Percentiles rank a stretch among this genome's conserved stretches.
These are phyloP conservation scores for Ceratobasidium sp. DNA, from an alignment of 1,284 basidiomycete species.

Conservation along the genomic window DNA sequence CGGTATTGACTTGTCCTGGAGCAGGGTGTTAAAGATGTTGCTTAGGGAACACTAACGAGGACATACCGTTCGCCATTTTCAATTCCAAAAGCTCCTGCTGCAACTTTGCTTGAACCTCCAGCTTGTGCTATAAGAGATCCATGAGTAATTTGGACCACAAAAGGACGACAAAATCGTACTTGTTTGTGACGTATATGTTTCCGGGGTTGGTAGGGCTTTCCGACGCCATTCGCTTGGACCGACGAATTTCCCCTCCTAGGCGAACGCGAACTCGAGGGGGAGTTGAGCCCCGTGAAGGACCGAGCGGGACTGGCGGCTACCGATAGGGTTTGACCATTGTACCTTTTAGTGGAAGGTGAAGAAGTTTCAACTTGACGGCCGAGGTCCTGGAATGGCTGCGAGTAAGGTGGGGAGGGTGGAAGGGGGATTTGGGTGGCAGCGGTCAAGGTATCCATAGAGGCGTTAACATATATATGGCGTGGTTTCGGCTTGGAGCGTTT, in stretches of 20 bases:
- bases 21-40: not conserved
- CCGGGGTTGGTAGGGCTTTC: constrained; percentile 20
- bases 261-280: constrained; percentile 13
- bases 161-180: not conserved
- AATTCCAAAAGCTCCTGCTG: constrained; percentile 18
- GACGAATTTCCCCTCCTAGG: constrained; percentile 4
- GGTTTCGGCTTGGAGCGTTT: constrained; percentile 19
- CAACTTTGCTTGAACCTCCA: not conserved
- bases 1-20: constrained; percentile 20
- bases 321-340: not conserved
- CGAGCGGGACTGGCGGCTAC: not conserved
- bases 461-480: not conserved
- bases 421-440: constrained; percentile 17
- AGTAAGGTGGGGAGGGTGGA: constrained; percentile 16
- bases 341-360: not conserved
- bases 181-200: constrained; percentile 23
- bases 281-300: constrained; percentile 10
- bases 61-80: constrained; percentile 1
- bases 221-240: constrained; percentile 9
- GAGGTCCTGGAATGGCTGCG: constrained; percentile 16
- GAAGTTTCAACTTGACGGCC: not conserved
- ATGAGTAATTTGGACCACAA: not conserved
- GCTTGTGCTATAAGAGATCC: not conserved
- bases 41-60: not conserved
- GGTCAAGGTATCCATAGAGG: not conserved